Conservation (phyloP, 192 early-diverging fungal species). For the Borealophlyctis nickersoniae region DNA sequence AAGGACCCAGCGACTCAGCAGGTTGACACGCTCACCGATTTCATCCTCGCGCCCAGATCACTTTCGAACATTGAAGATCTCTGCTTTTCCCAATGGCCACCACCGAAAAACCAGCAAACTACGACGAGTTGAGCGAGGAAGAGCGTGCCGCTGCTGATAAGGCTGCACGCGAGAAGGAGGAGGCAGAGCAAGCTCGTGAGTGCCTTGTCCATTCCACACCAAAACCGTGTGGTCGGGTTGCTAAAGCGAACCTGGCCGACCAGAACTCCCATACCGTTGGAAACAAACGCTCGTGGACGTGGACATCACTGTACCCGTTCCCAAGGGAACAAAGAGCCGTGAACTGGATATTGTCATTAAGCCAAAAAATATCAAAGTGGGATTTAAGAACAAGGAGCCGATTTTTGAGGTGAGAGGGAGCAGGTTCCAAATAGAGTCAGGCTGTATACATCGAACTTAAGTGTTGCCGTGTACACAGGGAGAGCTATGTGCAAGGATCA, state of each 20-base stretch:
- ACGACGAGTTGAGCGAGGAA: constrained; percentile 34
- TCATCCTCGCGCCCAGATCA: no score
- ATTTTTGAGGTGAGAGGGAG: constrained; percentile 59
- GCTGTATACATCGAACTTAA: constrained; percentile 17
- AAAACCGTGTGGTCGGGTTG: no score
- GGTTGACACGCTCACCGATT: no score
- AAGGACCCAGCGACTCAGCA: no score
- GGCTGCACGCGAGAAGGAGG: constrained; percentile 26
- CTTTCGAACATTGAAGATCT: no score
- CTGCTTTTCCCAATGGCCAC: no score
- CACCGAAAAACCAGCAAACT: constrained; percentile 35
- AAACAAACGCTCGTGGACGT: constrained; percentile 81
- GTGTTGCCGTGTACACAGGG: constrained; percentile 47
- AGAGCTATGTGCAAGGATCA: constrained; percentile 63
- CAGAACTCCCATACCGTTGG: constrained; percentile 74
- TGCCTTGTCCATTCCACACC: background rate
- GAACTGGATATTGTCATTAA: constrained; percentile 68
- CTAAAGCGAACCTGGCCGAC: background rate
- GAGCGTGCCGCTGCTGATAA: constrained; percentile 38
- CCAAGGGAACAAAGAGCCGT: constrained; percentile 64
- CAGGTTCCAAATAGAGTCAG: constrained; percentile 4
- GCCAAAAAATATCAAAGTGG: constrained; percentile 63
- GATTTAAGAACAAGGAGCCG: constrained; percentile 67
- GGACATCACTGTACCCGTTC: constrained; percentile 68
- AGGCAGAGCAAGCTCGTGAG: constrained; percentile 42